phyloP scores from a whole-genome alignment of 169 alveolate genomes.

The Plasmodium sp. region DNA sequence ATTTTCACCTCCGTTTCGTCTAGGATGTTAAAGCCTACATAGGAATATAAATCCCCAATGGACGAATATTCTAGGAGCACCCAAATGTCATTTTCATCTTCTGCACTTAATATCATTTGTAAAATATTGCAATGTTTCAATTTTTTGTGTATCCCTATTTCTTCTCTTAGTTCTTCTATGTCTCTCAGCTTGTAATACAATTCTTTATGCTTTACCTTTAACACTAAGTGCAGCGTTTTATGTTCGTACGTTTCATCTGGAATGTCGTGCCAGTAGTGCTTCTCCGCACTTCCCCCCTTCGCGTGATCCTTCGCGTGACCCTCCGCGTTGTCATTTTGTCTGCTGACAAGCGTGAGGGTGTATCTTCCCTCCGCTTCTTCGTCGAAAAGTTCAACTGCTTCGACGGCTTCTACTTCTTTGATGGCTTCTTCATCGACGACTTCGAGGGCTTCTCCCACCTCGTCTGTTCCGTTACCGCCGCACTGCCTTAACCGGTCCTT shows the following conservation, averaged over 20 bases:
- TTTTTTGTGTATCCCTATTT: conserved; percentile 58
- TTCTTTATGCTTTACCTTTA: conserved; percentile 58
- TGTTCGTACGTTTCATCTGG: not conserved
- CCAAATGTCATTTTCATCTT: conserved; percentile 73
- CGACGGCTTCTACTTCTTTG: not conserved
- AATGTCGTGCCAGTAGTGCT: not conserved
- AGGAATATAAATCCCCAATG: conserved; percentile 71
- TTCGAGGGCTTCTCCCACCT: not conserved
- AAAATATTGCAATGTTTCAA: conserved; percentile 63
- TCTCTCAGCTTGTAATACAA: conserved; percentile 26
- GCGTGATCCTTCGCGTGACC: not conserved
- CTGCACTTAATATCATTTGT: conserved; percentile 71
- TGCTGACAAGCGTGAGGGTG: not conserved
- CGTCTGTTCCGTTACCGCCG: not conserved
- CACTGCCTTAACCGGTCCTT: not conserved
- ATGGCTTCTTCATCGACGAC: not conserved
- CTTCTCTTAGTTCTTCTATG: conserved; percentile 26
- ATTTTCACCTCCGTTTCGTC: conserved; percentile 78
- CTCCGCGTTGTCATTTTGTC: not conserved
- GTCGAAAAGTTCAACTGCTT: no score
- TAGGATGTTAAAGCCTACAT: conserved; percentile 58
- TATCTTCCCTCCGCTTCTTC: not conserved
- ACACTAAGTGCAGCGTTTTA: conserved; percentile 13
- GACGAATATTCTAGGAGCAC: conserved; percentile 76
- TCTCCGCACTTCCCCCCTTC: not conserved